phyloP scores from a whole-genome alignment of 192 early-diverging fungal species.

The Coemansia biformis region DNA sequence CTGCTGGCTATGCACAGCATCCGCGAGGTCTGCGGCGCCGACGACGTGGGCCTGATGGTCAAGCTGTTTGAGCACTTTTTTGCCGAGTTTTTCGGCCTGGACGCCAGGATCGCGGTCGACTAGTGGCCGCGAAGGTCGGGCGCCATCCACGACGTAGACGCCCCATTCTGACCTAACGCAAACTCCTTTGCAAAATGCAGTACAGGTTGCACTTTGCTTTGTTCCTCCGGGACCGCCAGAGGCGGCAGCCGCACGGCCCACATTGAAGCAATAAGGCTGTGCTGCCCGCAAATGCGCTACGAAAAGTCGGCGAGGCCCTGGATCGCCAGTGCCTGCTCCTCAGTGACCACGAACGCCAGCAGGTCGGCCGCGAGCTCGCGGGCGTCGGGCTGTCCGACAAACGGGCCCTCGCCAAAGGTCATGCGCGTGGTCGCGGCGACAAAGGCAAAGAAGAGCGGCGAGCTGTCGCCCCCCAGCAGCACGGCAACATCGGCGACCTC shows the following conservation, averaged over 20 bases:
- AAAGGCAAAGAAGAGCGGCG: constrained; percentile 45
- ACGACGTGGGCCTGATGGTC: constrained; percentile 82
- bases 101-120: constrained; percentile 47
- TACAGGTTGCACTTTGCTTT: too few relatives aligned
- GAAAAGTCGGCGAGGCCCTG: constrained; percentile 12
- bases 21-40: constrained; percentile 83
- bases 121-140: too few relatives aligned
- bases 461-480: constrained; percentile 39
- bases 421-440: constrained; percentile 42
- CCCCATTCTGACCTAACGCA: too few relatives aligned
- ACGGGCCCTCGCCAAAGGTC: constrained; percentile 30
- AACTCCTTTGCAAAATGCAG: too few relatives aligned
- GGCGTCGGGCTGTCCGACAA: constrained; percentile 14
- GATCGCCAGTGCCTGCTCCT: constrained; percentile 42
- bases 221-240: too few relatives aligned
- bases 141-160: too few relatives aligned
- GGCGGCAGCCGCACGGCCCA: too few relatives aligned
- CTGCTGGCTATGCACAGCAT: constrained; percentile 97
- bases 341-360: constrained; percentile 42
- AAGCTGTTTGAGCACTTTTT: constrained; percentile 68
- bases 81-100: constrained; percentile 47
- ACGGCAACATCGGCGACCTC: constrained; percentile 38
- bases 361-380: constrained; percentile 40
- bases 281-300: too few relatives aligned
- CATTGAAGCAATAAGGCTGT: too few relatives aligned